Conservation (phyloP, 75 land plant genomes). For the Ceratopteris richardii region DNA sequence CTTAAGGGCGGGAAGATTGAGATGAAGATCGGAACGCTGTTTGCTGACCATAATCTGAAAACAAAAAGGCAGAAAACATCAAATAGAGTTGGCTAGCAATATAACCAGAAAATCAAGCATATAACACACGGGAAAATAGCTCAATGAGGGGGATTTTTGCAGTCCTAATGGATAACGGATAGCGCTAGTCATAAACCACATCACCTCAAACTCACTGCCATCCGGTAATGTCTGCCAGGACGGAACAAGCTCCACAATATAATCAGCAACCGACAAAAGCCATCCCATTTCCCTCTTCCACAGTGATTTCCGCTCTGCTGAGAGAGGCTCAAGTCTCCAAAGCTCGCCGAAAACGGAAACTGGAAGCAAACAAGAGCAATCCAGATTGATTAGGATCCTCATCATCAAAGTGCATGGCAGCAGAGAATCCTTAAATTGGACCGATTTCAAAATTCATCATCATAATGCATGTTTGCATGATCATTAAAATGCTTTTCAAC, state of each 20-base stretch:
- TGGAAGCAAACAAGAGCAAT: conserved; percentile 12
- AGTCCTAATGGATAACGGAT: too few relatives aligned
- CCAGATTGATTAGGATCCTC: too few relatives aligned
- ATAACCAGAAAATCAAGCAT: too few relatives aligned
- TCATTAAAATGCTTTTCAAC: too few relatives aligned
- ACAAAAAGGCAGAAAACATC: too few relatives aligned
- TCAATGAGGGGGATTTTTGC: too few relatives aligned
- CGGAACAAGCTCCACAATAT: conserved; percentile 75
- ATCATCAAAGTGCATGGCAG: too few relatives aligned
- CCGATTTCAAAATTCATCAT: too few relatives aligned
- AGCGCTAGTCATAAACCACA: background rate
- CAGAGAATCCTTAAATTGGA: too few relatives aligned
- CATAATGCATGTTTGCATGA: too few relatives aligned
- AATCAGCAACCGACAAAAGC: conserved; percentile 70
- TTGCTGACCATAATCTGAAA: conserved; percentile 50
- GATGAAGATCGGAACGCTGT: conserved; percentile 63
- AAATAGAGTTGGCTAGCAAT: too few relatives aligned
- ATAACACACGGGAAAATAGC: too few relatives aligned
- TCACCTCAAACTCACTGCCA: conserved; percentile 66
- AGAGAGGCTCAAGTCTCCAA: conserved; percentile 68
- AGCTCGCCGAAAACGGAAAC: conserved; percentile 75
- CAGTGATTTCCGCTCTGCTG: conserved; percentile 44
- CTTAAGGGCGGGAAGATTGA: conserved; percentile 69
- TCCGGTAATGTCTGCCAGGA: conserved; percentile 52
- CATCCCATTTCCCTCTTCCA: conserved; percentile 84